These are phyloP conservation scores for Casaregolazyma suthepensis DNA, from an alignment of 1,139 yeast species.

Conservation along the genomic window DNA sequence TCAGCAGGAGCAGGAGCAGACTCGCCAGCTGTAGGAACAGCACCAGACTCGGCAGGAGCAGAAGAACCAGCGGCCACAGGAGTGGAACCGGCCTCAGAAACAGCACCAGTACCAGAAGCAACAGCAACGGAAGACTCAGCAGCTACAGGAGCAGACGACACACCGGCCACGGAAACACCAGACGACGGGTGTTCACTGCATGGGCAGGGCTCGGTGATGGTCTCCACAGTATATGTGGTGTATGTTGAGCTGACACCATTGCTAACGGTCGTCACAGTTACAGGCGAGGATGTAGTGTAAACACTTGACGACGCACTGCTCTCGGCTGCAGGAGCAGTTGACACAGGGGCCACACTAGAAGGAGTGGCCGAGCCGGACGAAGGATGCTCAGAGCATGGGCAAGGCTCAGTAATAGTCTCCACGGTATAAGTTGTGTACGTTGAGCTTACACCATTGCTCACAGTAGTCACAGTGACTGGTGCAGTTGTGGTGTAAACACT, in stretches of 20 bases:
- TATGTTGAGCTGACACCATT: not conserved
- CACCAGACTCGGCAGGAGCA: constrained; percentile 6
- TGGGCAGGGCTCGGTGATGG: constrained; percentile 12
- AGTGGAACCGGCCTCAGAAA: not conserved
- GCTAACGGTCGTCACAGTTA: not conserved
- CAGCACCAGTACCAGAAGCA: not conserved
- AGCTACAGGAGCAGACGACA: not conserved
- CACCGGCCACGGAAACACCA: constrained; percentile 4
- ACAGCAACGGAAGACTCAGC: not conserved
- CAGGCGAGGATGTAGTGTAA: not conserved
- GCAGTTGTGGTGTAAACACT: not conserved
- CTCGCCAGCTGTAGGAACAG: not conserved
- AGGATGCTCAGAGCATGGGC: constrained; percentile 15
- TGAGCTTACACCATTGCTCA: not conserved
- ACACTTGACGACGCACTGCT: not conserved
- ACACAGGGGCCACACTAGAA: constrained; percentile 13
- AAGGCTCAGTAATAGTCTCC: constrained; percentile 11
- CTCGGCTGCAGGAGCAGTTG: not conserved
- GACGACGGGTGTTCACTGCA: constrained; percentile 16
- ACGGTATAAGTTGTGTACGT: constrained; percentile 6
- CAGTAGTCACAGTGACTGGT: not conserved
- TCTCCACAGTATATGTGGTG: constrained; percentile 9
- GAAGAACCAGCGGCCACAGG: not conserved
- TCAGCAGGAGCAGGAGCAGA: not conserved
- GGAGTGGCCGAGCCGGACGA: constrained; percentile 17